Conservation (phyloP, 2,329 filamentous ascomycete species). For the Fusarium buxicola region DNA sequence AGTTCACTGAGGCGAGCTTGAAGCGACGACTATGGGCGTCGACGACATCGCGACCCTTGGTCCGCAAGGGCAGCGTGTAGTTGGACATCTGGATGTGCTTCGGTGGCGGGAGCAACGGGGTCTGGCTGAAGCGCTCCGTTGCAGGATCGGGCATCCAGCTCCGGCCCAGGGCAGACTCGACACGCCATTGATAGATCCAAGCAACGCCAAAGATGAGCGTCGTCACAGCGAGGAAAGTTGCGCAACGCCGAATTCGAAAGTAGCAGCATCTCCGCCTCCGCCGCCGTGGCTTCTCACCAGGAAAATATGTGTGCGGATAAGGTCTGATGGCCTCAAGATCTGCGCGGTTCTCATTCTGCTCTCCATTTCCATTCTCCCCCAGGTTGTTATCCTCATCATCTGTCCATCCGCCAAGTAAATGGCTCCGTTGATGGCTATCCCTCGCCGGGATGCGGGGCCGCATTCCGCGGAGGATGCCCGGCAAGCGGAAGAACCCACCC, state of each 20-base stretch:
- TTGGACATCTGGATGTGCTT: conserved; percentile 56
- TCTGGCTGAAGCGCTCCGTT: conserved; percentile 60
- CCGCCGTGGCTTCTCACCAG: conserved; percentile 15
- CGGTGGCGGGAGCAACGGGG: conserved; percentile 59
- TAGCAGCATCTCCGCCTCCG: conserved; percentile 21
- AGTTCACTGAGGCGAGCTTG: conserved; percentile 74
- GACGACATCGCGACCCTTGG: conserved; percentile 69
- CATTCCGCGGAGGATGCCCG: conserved; percentile 24
- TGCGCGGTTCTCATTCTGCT: background rate
- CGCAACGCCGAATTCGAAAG: conserved; percentile 31
- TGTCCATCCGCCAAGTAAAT: conserved; percentile 38
- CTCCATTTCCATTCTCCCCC: background rate
- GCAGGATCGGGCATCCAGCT: conserved; percentile 64
- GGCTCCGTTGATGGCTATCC: conserved; percentile 25
- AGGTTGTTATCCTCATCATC: conserved; percentile 22
- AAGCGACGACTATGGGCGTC: conserved; percentile 67
- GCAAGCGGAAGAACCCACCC: conserved; percentile 22
- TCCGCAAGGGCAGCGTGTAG: conserved; percentile 69
- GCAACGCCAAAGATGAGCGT: conserved; percentile 43
- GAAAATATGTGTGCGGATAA: conserved; percentile 17
- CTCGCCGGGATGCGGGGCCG: conserved; percentile 25
- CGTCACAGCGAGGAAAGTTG: conserved; percentile 54
- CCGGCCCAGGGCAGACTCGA: conserved; percentile 57
- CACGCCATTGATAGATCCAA: conserved; percentile 58
- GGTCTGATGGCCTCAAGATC: conserved; percentile 5